Conservation (phyloP, 2,329 filamentous ascomycete genomes). For the Alternaria triticina region DNA sequence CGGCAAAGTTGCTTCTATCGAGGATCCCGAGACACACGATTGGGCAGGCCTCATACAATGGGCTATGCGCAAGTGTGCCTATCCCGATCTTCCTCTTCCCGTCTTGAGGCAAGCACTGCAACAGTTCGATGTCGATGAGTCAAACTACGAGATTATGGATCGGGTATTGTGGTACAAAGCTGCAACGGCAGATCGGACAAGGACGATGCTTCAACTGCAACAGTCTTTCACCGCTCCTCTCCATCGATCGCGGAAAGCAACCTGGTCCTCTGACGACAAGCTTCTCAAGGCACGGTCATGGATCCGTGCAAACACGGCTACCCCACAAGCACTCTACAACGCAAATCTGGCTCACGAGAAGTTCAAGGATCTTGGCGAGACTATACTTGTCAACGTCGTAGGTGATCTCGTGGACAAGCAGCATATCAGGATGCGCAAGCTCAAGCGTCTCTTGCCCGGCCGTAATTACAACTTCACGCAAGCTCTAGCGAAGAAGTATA, state of each 20-base stretch:
- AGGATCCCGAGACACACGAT: constrained; percentile 69
- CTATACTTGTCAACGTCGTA: constrained; percentile 55
- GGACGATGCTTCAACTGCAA: constrained; percentile 34
- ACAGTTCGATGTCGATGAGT: constrained; percentile 35
- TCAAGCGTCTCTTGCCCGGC: constrained; percentile 61
- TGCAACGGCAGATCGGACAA: constrained; percentile 27
- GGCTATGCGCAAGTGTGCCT: constrained; percentile 59
- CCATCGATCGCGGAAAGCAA: constrained; percentile 12
- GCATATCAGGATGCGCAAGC: constrained; percentile 67
- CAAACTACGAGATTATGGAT: constrained; percentile 34
- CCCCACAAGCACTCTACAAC: constrained; percentile 50
- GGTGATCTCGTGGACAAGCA: constrained; percentile 60
- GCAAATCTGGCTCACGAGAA: constrained; percentile 49
- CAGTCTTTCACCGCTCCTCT: constrained; percentile 34
- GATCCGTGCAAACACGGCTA: constrained; percentile 55
- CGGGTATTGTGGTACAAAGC: constrained; percentile 35
- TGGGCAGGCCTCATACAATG: constrained; percentile 72
- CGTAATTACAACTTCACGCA: constrained; percentile 69
- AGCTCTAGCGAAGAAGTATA: constrained; percentile 62
- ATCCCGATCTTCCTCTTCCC: constrained; percentile 35
- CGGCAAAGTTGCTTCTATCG: constrained; percentile 65
- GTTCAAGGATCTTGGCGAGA: constrained; percentile 42
- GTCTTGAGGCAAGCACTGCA: constrained; percentile 24
- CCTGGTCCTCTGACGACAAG: constrained; percentile 10
- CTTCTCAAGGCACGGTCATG: constrained; percentile 50